Base-by-base conservation (phyloP, 306 rosid species). In the Ammopiptanthus mongolicus region DNA sequence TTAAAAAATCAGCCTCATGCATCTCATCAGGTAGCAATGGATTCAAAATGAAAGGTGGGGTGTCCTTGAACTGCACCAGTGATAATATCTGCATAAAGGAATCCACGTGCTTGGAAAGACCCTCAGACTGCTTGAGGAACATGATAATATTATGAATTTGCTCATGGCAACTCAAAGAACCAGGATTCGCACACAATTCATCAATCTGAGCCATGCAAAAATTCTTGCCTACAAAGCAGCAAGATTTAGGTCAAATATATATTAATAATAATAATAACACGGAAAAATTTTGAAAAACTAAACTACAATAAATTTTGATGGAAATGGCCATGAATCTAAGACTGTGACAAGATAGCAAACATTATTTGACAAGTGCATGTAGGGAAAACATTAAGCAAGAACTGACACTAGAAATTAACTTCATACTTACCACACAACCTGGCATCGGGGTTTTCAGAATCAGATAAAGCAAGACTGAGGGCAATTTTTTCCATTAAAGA, bases 41-140 rank as follows among this genome's bases (percentile, higher is more conserved):
- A 75, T 84, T 86, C 81, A 92, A 77, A 71, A 89, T 88, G 68
- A 84, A 89, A 19, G 87, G 65, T 13, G 82, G 82, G 0, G 86
- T 84, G 73, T 89, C 97, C 80, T 89, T 81, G 75, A 81, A 77
- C 84, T 90, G 91, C 83, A 96, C 84, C 47, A 96, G 74, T 56
- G 98, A 88, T 67, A 96, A 73, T 89, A 91, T 89, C 86, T 92
- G 99, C 97, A 92, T 90, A 77, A 96, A 96, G 80, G 97, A 92
- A 92, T 96, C 98, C 68, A 92, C 86, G 58, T 84, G 88, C 90
- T 88, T 87, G 72, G 99, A 87, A 51, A 90, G 91, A 78, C 91
- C 91, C 73, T 92, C 98, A 21, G 91, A 87, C 80, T 85, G 87
- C 80, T 86, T 95, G 73, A 96, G 97, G 84, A 90, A 92, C 89